These are phyloP conservation scores for Berkeleyomyces basicola DNA, from an alignment of 2,329 filamentous ascomycete species.

Conservation along the genomic window DNA sequence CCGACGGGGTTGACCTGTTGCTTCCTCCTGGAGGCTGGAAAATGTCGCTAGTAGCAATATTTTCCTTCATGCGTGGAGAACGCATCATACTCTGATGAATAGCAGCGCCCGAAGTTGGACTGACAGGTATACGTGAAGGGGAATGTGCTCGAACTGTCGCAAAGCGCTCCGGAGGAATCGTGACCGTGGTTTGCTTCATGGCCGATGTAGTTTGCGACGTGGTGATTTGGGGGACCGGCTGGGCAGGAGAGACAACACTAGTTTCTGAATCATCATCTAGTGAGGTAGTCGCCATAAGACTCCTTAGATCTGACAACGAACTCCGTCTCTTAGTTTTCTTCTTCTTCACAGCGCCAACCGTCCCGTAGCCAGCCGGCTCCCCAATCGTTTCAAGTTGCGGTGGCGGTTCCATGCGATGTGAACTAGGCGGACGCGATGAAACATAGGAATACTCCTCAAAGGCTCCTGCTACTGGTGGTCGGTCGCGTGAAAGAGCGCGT, in stretches of 20 bases:
- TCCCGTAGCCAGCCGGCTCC: slow-evolving; percentile 30
- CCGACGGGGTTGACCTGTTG: not conserved
- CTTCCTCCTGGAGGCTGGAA: slow-evolving; percentile 13
- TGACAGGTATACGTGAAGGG: slow-evolving; percentile 36
- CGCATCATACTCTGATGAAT: slow-evolving; percentile 18
- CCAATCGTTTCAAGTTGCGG: slow-evolving; percentile 42
- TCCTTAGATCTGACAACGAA: slow-evolving; percentile 73
- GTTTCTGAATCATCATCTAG: slow-evolving; percentile 23
- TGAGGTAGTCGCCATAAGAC: slow-evolving; percentile 45
- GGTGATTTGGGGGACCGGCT: slow-evolving; percentile 7
- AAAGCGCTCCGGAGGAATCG: slow-evolving; percentile 12
- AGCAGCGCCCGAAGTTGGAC: slow-evolving; percentile 23
- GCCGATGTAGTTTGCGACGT: slow-evolving; percentile 10
- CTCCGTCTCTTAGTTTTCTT: slow-evolving; percentile 68
- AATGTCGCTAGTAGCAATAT: slow-evolving; percentile 19
- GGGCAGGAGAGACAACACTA: slow-evolving; percentile 9
- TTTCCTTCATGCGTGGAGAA: slow-evolving; percentile 34
- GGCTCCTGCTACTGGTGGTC: slow-evolving; percentile 43
- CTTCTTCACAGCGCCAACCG: slow-evolving; percentile 23
- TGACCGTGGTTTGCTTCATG: slow-evolving; percentile 13
- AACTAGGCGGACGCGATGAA: slow-evolving; percentile 34
- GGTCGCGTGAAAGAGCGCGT: slow-evolving; percentile 40
- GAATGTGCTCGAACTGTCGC: slow-evolving; percentile 20
- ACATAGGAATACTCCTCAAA: slow-evolving; percentile 35
- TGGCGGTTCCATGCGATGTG: slow-evolving; percentile 31